Base-by-base conservation (phyloP, 441 rosid genomes). In the Biscutella auriculata region DNA sequence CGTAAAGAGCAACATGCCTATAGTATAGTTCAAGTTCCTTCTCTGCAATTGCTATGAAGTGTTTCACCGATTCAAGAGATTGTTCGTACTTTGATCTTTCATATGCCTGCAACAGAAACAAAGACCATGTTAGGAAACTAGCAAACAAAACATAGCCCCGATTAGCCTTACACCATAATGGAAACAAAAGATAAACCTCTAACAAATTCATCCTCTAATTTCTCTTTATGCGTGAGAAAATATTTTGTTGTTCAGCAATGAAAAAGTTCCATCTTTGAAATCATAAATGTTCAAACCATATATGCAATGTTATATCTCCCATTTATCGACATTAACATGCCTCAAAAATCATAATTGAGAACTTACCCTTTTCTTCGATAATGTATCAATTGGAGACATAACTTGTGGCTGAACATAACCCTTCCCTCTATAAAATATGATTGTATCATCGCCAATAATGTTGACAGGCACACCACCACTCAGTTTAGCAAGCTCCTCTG, bases 391-490 rank as follows among this genome's bases (percentile, higher is more conserved):
- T 1, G 99, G 97, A 50, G 93, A 81, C 99, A 89, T 89, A 35
- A 87, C 77, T 73, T 85, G 80, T 5, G 99, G 99, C 73, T 85
- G 96, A 48, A 84, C 88, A 57, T 94, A 89, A 71, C 84, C 74
- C 59, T 84, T 94, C 59, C 99, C 99, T 66, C 96, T 68, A 67
- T 85, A 94, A 55, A 94, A 89, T 57, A 89, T 33, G 62, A 94
- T 73, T 3, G 87, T 82, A 68, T 87, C 85, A 15, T 87, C 84
- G 27, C 93, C 86, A 6, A 80, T 76, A 11, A 79, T 71, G 16
- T 89, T 85, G 66, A 89, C 77, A 9, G 95, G 88, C 36, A 85
- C 68, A 32, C 99, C 99, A 55, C 95, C 95, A 71, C 97, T 93
- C 64, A 88, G 68, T 68, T 90, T 84, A 41, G 95, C 82, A 67